A percentile compares a stretch with the other conserved stretches of the same genome.
Evolutionary conservation across 805 yeast species (phyloP).

Genomic region (Metschnikowia lachancei): DNA sequence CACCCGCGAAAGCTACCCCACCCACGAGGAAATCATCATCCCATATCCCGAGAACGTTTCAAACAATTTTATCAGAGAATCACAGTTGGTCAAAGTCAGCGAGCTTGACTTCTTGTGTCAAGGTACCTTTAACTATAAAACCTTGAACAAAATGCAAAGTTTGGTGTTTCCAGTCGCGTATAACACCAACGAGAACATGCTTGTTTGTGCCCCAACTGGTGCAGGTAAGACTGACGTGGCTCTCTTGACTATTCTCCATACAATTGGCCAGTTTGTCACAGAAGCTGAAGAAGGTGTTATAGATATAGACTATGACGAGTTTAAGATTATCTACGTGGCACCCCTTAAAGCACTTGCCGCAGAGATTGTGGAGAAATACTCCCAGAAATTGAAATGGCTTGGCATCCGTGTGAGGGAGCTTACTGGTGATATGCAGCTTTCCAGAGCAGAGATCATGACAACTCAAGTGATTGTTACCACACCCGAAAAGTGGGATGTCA

Average conservation of each 20-base stretch:
- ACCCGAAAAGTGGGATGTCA: conserved; percentile 96
- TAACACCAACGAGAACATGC: conserved; percentile 88
- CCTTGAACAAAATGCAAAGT: conserved; percentile 85
- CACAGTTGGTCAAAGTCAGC: conserved; percentile 51
- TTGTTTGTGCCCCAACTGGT: conserved; percentile 25
- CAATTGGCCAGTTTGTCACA: conserved; percentile 68
- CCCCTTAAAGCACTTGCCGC: conserved; percentile 94
- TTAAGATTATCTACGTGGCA: conserved; percentile 89
- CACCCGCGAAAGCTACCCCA: conserved; percentile 55
- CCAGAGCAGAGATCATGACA: conserved; percentile 69
- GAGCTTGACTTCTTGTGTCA: conserved; percentile 76
- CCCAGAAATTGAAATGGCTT: conserved; percentile 73
- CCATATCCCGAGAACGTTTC: conserved; percentile 63
- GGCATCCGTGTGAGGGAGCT: conserved; percentile 84
- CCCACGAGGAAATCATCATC: conserved; percentile 77
- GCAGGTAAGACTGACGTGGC: conserved; percentile 26
- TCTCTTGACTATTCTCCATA: conserved; percentile 41
- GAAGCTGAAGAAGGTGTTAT: conserved; percentile 47
- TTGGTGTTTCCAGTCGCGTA: conserved; percentile 90
- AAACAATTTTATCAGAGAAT: conserved; percentile 42
- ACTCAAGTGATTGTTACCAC: conserved; percentile 92
- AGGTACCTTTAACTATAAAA: conserved; percentile 79
- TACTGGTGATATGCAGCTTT: conserved; percentile 94
- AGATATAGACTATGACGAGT: conserved; percentile 75
- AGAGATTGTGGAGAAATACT: conserved; percentile 89